phyloP scores from a whole-genome alignment of 345 rosid genomes.

The Eucalyptus urophylla region DNA sequence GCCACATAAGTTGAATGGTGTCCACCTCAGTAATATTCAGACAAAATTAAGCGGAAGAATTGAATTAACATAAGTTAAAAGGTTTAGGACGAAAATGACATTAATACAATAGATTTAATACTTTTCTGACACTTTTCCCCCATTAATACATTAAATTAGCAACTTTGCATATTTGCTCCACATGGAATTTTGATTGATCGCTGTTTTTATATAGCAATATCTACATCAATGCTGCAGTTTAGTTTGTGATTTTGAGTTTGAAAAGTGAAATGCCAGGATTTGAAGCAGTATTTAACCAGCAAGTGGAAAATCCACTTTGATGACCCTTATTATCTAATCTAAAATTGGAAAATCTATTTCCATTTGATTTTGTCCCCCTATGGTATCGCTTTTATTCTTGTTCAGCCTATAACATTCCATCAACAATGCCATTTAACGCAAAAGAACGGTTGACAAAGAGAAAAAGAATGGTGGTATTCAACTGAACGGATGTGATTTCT shows the following conservation, averaged over 20 bases:
- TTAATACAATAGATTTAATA: no score
- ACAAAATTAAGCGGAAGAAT: rapidly evolving
- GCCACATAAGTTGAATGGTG: rapidly evolving
- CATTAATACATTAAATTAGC: neutral
- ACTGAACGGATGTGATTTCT: no score
- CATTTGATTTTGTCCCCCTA: neutral
- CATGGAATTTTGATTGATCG: no score
- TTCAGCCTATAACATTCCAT: neutral
- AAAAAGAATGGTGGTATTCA: no score
- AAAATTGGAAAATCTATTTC: neutral
- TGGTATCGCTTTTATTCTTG: neutral
- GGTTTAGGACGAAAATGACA: rapidly evolving
- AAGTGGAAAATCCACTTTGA: neutral
- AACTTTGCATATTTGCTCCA: neutral
- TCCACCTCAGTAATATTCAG: rapidly evolving
- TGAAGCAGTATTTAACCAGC: neutral
- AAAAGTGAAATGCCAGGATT: neutral
- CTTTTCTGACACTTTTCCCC: neutral
- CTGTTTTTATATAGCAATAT: neutral
- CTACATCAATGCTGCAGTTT: neutral
- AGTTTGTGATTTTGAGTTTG: neutral
- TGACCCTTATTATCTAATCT: neutral
- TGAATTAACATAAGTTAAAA: no score
- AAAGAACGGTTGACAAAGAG: no score
- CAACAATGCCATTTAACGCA: neutral